Percentiles rank a stretch among this genome's conserved stretches.
These are phyloP conservation scores for Tetracentron sinense DNA, from an alignment of 164 flowering plant genomes.

Conservation along the genomic window DNA sequence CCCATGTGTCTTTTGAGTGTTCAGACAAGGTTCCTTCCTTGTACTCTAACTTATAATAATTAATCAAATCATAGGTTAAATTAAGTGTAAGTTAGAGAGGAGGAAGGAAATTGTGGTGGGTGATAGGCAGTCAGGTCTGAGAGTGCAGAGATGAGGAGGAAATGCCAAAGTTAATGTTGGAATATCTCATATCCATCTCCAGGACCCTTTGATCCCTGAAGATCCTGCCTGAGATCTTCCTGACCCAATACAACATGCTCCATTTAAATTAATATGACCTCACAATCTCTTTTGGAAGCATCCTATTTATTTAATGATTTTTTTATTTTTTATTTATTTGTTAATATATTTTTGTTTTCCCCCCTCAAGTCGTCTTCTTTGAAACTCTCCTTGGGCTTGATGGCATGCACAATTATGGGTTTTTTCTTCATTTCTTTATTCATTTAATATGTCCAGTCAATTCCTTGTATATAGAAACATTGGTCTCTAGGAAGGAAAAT, in stretches of 20 bases:
- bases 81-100: conserved; percentile 19
- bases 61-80: conserved; percentile 6
- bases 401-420: conserved; percentile 35
- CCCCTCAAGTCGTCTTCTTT: conserved; percentile 31
- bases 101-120: conserved; percentile 23
- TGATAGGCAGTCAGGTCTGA: conserved; percentile 39
- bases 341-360: conserved; percentile 10
- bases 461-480: conserved; percentile 17
- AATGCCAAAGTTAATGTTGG: conserved; percentile 41
- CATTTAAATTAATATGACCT: conserved; percentile 20
- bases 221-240: conserved; percentile 69
- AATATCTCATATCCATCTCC: conserved; percentile 41
- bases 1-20: conserved; percentile 36
- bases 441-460: conserved; percentile 16
- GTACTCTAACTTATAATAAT: conserved; percentile 9
- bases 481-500: conserved; percentile 10
- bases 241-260: conserved; percentile 48
- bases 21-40: conserved; percentile 37
- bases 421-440: conserved; percentile 19
- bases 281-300: conserved; percentile 36
- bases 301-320: conserved; percentile 13
- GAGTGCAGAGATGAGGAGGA: conserved; percentile 18
- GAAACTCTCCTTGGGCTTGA: conserved; percentile 41
- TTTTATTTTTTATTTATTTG: neutral
- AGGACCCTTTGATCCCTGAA: conserved; percentile 27